A percentile compares a stretch with the other conserved stretches of the same genome.
Conservation (phyloP, 2,329 filamentous ascomycete species). For the Dendryphion nanum region DNA sequence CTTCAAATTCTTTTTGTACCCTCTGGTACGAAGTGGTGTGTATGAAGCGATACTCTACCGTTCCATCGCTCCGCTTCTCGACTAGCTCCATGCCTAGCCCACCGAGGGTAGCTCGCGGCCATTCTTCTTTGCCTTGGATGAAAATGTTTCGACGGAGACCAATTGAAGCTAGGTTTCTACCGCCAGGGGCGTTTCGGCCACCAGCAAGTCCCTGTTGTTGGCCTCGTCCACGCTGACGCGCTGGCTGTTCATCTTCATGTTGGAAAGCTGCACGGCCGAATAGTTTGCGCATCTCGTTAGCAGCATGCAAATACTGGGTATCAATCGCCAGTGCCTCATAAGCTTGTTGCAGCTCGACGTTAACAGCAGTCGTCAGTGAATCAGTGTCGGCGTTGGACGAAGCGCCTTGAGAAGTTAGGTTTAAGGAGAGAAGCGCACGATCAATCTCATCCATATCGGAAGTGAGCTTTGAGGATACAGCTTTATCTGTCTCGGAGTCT, state of each 20-base stretch:
- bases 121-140: constrained; percentile 81
- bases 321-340: constrained; percentile 60
- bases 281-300: constrained; percentile 84
- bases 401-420: constrained; percentile 26
- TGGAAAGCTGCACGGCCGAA: constrained; percentile 67
- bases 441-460: constrained; percentile 64
- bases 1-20: constrained; percentile 73
- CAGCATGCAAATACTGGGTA: constrained; percentile 74
- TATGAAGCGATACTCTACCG: constrained; percentile 72
- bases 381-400: constrained; percentile 13
- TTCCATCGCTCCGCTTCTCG: constrained; percentile 55
- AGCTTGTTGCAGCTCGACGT: constrained; percentile 49
- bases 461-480: constrained; percentile 20
- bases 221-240: constrained; percentile 56
- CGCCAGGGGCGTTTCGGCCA: constrained; percentile 55
- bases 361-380: constrained; percentile 17
- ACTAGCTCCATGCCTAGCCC: constrained; percentile 80
- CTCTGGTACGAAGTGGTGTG: constrained; percentile 73
- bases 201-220: constrained; percentile 57
- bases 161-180: constrained; percentile 65
- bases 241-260: constrained; percentile 51
- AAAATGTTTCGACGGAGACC: constrained; percentile 77
- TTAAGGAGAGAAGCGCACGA: constrained; percentile 59
- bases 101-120: constrained; percentile 75
- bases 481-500: constrained; percentile 1